Percentiles rank a stretch among this genome's conserved stretches.
Conservation (phyloP, 495 filamentous ascomycete species). For the Penicillium malachiteum region DNA sequence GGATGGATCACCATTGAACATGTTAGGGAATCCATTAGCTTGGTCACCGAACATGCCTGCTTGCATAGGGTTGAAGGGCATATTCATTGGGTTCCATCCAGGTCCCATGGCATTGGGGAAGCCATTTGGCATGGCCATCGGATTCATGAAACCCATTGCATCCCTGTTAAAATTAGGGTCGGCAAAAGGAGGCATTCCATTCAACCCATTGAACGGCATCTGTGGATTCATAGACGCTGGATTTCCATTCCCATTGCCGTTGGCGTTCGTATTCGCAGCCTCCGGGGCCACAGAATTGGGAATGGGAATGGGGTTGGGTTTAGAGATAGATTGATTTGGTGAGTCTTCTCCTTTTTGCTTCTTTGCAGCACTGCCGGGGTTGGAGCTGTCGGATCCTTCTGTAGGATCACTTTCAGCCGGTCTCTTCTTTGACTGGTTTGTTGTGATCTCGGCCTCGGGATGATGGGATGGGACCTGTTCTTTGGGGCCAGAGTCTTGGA, state of each 20-base stretch:
- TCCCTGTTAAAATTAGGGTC: slow-evolving; percentile 42
- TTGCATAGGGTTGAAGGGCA: slow-evolving; percentile 39
- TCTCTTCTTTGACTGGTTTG: slow-evolving; percentile 65
- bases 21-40: slow-evolving; percentile 33
- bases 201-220: slow-evolving; percentile 31
- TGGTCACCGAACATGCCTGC: slow-evolving; percentile 52
- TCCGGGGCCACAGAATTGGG: not conserved
- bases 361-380: slow-evolving; percentile 25
- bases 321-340: not conserved
- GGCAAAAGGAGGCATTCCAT: slow-evolving; percentile 39
- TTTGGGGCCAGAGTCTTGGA: slow-evolving; percentile 15
- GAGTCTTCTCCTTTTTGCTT: slow-evolving; percentile 36
- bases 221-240: slow-evolving; percentile 12
- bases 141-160: slow-evolving; percentile 53
- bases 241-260: not conserved
- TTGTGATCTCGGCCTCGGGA: slow-evolving; percentile 19
- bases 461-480: slow-evolving; percentile 40
- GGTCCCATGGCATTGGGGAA: slow-evolving; percentile 46
- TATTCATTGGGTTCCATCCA: slow-evolving; percentile 52
- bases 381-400: slow-evolving; percentile 17
- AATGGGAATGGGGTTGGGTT: not conserved
- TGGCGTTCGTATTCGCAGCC: not conserved
- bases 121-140: slow-evolving; percentile 49
- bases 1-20: slow-evolving; percentile 45
- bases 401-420: slow-evolving; percentile 70